Percentiles rank a stretch among this genome's conserved stretches.
phyloP scores from a whole-genome alignment of 768 basidiomycete genomes.

The Tulasnella sp. region DNA sequence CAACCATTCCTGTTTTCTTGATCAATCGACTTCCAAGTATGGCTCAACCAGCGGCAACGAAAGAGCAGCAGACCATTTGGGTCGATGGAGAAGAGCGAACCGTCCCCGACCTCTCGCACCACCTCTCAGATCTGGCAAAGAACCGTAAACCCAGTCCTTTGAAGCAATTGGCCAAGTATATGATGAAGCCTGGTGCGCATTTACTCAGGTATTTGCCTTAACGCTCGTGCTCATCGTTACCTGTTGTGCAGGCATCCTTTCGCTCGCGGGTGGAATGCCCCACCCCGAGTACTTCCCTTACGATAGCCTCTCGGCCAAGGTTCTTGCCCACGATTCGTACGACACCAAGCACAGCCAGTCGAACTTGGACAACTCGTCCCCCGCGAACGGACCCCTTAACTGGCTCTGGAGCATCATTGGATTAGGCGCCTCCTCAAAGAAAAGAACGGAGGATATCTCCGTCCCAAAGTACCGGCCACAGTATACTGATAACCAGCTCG shows the following conservation, averaged over 20 bases:
- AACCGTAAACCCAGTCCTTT: constrained; percentile 54
- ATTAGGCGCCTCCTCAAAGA: constrained; percentile 21
- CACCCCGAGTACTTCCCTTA: constrained; percentile 69
- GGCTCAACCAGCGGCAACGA: background rate
- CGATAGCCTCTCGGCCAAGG: constrained; percentile 54
- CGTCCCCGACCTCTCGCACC: constrained; percentile 59
- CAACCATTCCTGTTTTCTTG: background rate
- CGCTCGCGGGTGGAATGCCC: constrained; percentile 73
- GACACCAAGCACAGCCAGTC: background rate
- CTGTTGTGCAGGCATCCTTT: constrained; percentile 42
- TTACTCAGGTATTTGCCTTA: background rate
- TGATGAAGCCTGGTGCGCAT: constrained; percentile 45
- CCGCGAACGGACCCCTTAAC: constrained; percentile 40
- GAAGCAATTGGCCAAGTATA: constrained; percentile 64
- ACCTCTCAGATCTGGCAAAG: constrained; percentile 56
- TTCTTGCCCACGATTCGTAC: constrained; percentile 49
- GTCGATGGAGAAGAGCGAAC: constrained; percentile 11
- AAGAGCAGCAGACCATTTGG: constrained; percentile 7
- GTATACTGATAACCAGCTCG: constrained; percentile 53
- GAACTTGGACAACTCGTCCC: constrained; percentile 1
- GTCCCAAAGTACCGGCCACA: constrained; percentile 59
- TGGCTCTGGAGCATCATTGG: constrained; percentile 62
- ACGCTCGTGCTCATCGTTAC: background rate
- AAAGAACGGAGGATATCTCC: constrained; percentile 44
- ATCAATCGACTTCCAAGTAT: background rate